A percentile compares a stretch with the other conserved stretches of the same genome.
These are phyloP conservation scores for Rhodamnia argentea DNA, from an alignment of 345 rosid species.

Conservation along the genomic window DNA sequence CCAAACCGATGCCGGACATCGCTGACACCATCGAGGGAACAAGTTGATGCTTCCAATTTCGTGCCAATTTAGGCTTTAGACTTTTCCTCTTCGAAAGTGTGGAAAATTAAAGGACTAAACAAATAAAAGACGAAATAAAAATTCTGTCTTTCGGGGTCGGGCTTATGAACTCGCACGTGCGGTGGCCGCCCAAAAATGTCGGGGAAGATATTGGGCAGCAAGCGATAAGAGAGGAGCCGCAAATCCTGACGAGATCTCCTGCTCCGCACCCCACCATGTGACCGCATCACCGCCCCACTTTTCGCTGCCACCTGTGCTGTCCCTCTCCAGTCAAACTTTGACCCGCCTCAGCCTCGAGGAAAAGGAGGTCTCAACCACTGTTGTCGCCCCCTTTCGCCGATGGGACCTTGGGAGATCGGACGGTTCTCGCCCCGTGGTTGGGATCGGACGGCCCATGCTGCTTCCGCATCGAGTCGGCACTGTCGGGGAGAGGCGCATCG, in stretches of 20 bases:
- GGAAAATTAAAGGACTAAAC: neutral
- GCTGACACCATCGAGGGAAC: accelerated
- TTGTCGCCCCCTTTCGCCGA: neutral
- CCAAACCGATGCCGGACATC: neutral
- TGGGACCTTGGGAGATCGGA: neutral
- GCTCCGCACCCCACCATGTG: neutral
- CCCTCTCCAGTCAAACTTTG: neutral
- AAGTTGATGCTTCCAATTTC: neutral
- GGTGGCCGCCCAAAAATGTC: neutral
- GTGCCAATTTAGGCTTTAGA: neutral
- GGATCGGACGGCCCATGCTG: neutral
- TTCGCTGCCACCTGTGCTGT: neutral
- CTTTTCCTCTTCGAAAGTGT: neutral
- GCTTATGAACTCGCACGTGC: neutral
- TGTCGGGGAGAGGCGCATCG: neutral
- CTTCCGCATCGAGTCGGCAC: neutral
- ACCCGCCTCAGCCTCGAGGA: neutral
- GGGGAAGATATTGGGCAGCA: neutral
- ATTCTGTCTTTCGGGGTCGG: neutral
- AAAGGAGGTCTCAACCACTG: neutral
- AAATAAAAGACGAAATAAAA: neutral
- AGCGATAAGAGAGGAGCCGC: neutral
- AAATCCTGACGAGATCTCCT: neutral
- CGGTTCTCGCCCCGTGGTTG: neutral
- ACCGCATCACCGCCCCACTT: neutral